Base-by-base conservation (phyloP, 257 asterid genomes). In the Nicotiana sylvestris region DNA sequence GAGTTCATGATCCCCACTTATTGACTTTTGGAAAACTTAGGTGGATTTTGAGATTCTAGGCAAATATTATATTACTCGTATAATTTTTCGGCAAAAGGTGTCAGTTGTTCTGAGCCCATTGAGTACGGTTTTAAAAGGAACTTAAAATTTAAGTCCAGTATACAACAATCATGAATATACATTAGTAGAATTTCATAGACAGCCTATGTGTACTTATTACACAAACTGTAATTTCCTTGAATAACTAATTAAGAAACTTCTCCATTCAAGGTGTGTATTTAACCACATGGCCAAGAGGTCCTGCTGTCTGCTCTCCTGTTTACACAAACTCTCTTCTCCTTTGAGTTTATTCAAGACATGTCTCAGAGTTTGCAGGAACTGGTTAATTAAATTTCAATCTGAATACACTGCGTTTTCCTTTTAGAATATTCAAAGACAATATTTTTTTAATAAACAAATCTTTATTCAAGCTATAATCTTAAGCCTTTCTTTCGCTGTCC, bases 281-380 rank as follows among this genome's bases (percentile, higher is more conserved):
- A 17, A 21, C 12, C 29, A 58, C 65, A 58, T 58, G 29, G 29
- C 1, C 61, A 16, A 56, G 46, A 76, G 81, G 27, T 55, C 66
- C 6, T 33, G 1, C 33, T 2, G 61, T 58, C 15, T 6, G 10
- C 62, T 17, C 4, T 16, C 4, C n/a, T 43, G 81, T 69, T 72
- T 39, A 37, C 81, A 82, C 29, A 58, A 66, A 58, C 49, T 43
- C 70, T 17, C 29, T 58, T 39, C 30, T 46, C 5, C 60, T 16
- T 49, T 43, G 17, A 25, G 29, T 58, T 70, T 39, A 57, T 12
- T 37, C 49, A 55, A 60, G 9, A 68, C 84, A 81, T 25, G 30
- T 72, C 30, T 70, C 35, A 70, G 81, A 82, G 46, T 46, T 43
- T 60, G 76, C 65, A 76, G 78, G 43, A 55, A 81, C 5, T 10